Evolutionary conservation across 2,329 filamentous ascomycete species (phyloP), one percentile per base, ranked within the genome.

Genomic region (Bipolaris sorokiniana): DNA sequence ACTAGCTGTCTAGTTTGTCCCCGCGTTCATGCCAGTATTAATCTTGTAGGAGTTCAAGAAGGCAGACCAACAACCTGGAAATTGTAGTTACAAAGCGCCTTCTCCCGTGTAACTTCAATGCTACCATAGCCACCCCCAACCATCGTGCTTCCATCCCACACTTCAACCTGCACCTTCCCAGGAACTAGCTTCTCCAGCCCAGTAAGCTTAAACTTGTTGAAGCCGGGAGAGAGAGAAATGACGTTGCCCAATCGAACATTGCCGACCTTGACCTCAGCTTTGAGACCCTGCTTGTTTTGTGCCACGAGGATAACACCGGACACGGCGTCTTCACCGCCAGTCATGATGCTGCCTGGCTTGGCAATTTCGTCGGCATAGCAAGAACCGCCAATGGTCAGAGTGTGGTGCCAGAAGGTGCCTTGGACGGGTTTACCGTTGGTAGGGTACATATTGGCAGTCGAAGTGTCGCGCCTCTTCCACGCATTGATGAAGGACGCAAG

Each of bases 351-450:
- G 3, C 4, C 11, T 7, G 59, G 59, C 33, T 82, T 1, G 55
- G 59, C 1, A 70, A 82, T 52, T 33, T 83, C 13, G 80, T 80
- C 4, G 76, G 78, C 18, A 80, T 80, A 36, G 67, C 78, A 33
- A 60, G 75, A 56, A 69, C 78, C 63, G 28, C 62, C 67, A 6
- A 61, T 52, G 5, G 59, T 56, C 9, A 66, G 57, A 2, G 64
- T 68, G 71, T 73, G 31, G 11, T 64, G 60, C 62, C 54, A 62
- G 40, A 66, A 69, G 7, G 59, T 52, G 20, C 65, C 66, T 38
- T 70, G 64, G 5, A 67, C 54, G 9, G 47, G 22, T 15, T 62
- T 64, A 5, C 51, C 58, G 13, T 63, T 59, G 0, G 49, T 63
- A 1, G 68, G 67, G 7, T 67, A 56, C 58, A 70, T 71, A 44